Evolutionary conservation across 345 rosid genomes (phyloP), one percentile per base, ranked within the genome.

Genomic region (Populus euphratica): DNA sequence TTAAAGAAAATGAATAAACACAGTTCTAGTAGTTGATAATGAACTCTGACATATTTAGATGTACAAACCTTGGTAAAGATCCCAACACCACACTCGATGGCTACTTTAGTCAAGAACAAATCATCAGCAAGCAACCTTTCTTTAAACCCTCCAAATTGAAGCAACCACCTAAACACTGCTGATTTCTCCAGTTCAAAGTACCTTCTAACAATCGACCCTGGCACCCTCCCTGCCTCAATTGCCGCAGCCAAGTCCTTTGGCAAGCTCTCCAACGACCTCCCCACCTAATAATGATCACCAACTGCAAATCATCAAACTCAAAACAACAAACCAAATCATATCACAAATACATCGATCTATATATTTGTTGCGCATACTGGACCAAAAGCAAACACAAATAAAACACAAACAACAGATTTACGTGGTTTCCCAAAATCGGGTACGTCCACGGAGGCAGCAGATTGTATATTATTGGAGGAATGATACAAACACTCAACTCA

Each of bases 121-220:
- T 91, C 95, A 75, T 91, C 96, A 5, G 90, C 93, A 54, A 90
- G 86, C 83, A 91, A 81, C 68, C 93, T 82, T 67, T 91, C 96
- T 85, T 83, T 90, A 67, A 89, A 90, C 38, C 93, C 96, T 27
- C 88, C 91, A 35, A 91, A 87, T 31, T 87, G 86, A 63, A 91
- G 87, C 86, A 90, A 77, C 93, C 92, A 87, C 41, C 87, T 64
- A 33, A 90, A 76, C 14, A 90, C 29, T 8, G 84, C 75, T 0
- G 90, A 87, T 59, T 85, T 85, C 81, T 91, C 92, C 73, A 90
- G 84, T 80, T 90, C 93, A 14, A 90, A 73, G 83, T 70, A 90
- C 81, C 90, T 78, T 25, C 36, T 18, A 5, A 88, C 86, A 65
- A 90, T 86, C 6, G 89, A 79, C 33, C 85, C 88, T 8, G 93